Evolutionary conservation across 495 filamentous ascomycete genomes (phyloP), one percentile per base, ranked within the genome.

Genomic region (Xylaria telfairii): DNA sequence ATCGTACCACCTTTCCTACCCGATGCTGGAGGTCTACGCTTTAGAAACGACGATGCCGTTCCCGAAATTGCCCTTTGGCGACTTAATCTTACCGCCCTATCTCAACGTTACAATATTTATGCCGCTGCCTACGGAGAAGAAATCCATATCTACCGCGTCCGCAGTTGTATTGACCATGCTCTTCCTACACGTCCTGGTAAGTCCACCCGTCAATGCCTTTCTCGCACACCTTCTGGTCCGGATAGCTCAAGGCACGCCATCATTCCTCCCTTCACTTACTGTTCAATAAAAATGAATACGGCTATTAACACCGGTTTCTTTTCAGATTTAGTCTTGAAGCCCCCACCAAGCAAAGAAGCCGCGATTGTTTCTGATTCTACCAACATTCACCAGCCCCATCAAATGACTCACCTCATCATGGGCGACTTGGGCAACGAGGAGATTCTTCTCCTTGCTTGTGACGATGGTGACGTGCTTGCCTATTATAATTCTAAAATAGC

Each of bases 381-480:
- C 21, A 87, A 92, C 70, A 75, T 63, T 0, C 42, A 51, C 0
- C 78, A 84, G 19, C 89, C 90, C 0, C 95, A 98, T 78, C 85
- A 87, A 24, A 88, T 97, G 66, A 98, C 96, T 74, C 87, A 90
- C 67, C 80, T 99, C 3, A 85, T 93, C 42, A 85, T 97, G 24
- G 92, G 94, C 49, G 88, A 92, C 60, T 81, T 99, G 3, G 96
- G 96, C 3, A 80, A 88, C 37, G 87, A 94, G 56, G 96, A 99
- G 79, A 88, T 97, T 15, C 69, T 98, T 24, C 78, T 95, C 2
- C 83, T 91, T 53, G 89, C 85, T 13, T 94, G 90, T 67, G 96
- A 98, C 74, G 94, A 97, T 72, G 96, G 96, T 6, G 95, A 99
- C 79, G 90, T 96, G 12, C 86, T 92, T 44, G 94, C 89, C 5